A percentile compares a stretch with the other conserved stretches of the same genome.
phyloP scores from a whole-genome alignment of 139 green algal species.

The Picochlorum sp. region DNA sequence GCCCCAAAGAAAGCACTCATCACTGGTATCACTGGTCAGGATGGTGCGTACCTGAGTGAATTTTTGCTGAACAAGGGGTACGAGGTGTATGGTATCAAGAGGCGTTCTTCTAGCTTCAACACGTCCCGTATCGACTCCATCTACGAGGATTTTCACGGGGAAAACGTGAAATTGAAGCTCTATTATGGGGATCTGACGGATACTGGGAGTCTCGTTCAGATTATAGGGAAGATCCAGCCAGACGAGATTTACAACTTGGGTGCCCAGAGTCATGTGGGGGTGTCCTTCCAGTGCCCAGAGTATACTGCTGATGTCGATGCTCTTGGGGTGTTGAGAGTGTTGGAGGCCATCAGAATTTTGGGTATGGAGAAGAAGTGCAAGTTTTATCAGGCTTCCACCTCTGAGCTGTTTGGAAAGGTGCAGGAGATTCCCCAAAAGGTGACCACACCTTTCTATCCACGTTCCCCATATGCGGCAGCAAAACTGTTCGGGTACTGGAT shows the following conservation, averaged over 20 bases:
- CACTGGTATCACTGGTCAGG: constrained; percentile 50
- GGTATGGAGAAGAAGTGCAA: constrained; percentile 31
- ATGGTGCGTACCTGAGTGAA: constrained; percentile 58
- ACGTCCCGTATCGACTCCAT: constrained; percentile 55
- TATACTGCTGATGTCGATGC: constrained; percentile 58
- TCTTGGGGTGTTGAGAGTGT: constrained; percentile 45
- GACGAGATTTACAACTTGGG: constrained; percentile 76
- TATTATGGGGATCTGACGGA: constrained; percentile 64
- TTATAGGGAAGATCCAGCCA: constrained; percentile 35
- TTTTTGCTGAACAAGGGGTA: constrained; percentile 65
- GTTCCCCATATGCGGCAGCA: constrained; percentile 63
- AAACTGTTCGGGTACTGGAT: constrained; percentile 68
- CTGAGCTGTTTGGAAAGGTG: constrained; percentile 67
- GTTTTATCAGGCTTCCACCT: constrained; percentile 74
- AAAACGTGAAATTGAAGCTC: constrained; percentile 30
- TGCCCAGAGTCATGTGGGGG: constrained; percentile 59
- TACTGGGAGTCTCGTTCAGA: constrained; percentile 23
- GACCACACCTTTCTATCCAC: constrained; percentile 64
- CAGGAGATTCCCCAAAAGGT: constrained; percentile 60
- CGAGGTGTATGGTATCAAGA: constrained; percentile 60
- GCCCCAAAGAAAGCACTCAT: constrained; percentile 43
- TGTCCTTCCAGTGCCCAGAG: constrained; percentile 67
- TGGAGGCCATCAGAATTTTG: constrained; percentile 50
- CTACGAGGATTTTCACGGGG: constrained; percentile 14
- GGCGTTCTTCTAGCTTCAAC: constrained; percentile 49